These are phyloP conservation scores for Exophiala bonariae DNA, from an alignment of 2,329 filamentous ascomycete genomes.

Conservation along the genomic window DNA sequence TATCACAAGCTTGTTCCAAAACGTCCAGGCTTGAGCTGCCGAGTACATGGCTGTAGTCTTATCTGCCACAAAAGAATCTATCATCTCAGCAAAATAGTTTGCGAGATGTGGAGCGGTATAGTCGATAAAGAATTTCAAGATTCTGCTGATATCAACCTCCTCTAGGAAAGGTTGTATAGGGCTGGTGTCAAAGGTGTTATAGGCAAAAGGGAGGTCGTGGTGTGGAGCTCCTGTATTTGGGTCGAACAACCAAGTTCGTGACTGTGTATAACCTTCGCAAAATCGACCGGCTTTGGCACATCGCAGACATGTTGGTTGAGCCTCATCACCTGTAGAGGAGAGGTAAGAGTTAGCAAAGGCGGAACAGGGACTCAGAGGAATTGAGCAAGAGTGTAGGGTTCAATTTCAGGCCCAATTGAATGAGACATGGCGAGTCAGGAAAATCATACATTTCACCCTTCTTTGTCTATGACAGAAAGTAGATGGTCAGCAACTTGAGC, in stretches of 20 bases:
- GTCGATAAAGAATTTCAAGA: slow-evolving; percentile 17
- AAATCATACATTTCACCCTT: slow-evolving; percentile 20
- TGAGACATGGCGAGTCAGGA: too few species aligned
- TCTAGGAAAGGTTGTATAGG: slow-evolving; percentile 15
- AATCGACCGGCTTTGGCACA: slow-evolving; percentile 33
- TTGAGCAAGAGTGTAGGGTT: too few species aligned
- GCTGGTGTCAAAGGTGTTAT: slow-evolving; percentile 3
- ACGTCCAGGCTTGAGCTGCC: slow-evolving; percentile 8
- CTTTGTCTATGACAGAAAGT: slow-evolving; percentile 11
- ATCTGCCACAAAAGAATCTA: slow-evolving; percentile 20
- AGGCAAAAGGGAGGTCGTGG: slow-evolving; percentile 1
- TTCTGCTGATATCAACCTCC: slow-evolving; percentile 16
- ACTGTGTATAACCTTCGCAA: slow-evolving; percentile 31
- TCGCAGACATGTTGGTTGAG: slow-evolving; percentile 28
- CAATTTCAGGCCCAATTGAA: too few species aligned
- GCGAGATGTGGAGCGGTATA: slow-evolving; percentile 17
- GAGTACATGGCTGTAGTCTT: slow-evolving; percentile 10
- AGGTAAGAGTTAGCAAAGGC: not conserved
- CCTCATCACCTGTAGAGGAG: slow-evolving; percentile 27
- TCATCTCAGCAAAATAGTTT: slow-evolving; percentile 19
- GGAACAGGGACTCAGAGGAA: not conserved
- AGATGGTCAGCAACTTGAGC: not conserved
- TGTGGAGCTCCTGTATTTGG: not conserved
- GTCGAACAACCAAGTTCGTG: slow-evolving; percentile 16
- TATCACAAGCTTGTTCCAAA: too few species aligned